phyloP scores from a whole-genome alignment of 768 basidiomycete species.

The Boletus subparvulus region DNA sequence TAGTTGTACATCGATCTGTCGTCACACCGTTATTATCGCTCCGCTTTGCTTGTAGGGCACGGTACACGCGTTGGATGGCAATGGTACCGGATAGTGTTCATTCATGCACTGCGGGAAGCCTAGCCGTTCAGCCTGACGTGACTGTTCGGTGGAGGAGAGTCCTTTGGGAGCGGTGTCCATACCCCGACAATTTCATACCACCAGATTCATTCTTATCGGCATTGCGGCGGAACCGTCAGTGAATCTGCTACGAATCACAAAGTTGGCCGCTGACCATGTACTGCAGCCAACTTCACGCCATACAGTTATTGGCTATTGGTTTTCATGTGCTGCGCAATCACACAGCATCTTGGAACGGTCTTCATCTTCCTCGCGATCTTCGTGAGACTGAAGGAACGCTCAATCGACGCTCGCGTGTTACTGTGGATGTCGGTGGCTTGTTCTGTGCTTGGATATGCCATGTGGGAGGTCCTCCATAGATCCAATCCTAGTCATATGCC shows the following conservation, averaged over 20 bases:
- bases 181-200: conserved; percentile 87
- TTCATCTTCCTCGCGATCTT: conserved; percentile 84
- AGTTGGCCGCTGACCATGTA: conserved; percentile 12
- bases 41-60: background rate
- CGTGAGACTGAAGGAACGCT: conserved; percentile 60
- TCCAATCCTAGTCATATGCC: conserved; percentile 29
- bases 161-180: conserved; percentile 75
- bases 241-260: conserved; percentile 8
- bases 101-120: background rate
- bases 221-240: conserved; percentile 75
- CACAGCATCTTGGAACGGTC: conserved; percentile 80
- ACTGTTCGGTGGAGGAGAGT: conserved; percentile 60
- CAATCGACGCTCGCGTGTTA: conserved; percentile 67
- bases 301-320: conserved; percentile 78
- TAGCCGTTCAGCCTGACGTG: conserved; percentile 10
- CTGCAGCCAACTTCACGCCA: conserved; percentile 73
- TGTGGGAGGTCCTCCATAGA: conserved; percentile 58
- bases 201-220: conserved; percentile 70
- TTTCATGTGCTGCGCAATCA: conserved; percentile 67
- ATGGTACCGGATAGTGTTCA: background rate
- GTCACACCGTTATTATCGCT: background rate
- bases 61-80: background rate
- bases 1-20: background rate
- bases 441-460: conserved; percentile 59
- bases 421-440: conserved; percentile 61